phyloP scores from a whole-genome alignment of 2,329 filamentous ascomycete species.

The Chalaropsis ovoidea region DNA sequence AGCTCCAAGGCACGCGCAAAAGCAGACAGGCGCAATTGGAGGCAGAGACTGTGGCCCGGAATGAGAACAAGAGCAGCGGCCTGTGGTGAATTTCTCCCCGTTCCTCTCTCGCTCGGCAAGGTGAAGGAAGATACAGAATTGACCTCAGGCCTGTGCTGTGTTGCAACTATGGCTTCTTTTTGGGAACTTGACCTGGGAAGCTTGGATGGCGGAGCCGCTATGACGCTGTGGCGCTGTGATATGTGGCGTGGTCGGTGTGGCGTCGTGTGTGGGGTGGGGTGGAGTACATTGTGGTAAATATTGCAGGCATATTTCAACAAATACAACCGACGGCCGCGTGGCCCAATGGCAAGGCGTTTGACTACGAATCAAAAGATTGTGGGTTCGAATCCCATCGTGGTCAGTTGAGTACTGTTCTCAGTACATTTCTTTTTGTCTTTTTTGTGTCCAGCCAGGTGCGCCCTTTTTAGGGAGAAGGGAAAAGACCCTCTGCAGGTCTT shows the following conservation, averaged over 20 bases:
- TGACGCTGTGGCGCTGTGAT: constrained; percentile 18
- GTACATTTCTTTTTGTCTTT: background rate
- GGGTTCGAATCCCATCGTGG: constrained; percentile 24
- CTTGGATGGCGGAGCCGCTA: constrained; percentile 1
- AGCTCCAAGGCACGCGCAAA: background rate
- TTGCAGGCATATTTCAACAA: background rate
- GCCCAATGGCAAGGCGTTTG: constrained; percentile 24
- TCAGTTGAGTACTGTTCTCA: constrained; percentile 4
- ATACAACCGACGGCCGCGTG: constrained; percentile 13
- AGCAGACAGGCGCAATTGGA: background rate
- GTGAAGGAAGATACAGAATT: background rate
- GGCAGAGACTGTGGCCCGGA: background rate
- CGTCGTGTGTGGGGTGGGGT: background rate
- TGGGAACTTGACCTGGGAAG: constrained; percentile 5
- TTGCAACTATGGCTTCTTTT: constrained; percentile 22
- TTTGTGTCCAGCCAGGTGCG: background rate
- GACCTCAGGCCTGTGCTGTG: background rate
- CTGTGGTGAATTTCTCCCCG: background rate
- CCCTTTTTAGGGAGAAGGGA: background rate
- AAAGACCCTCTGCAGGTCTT: background rate
- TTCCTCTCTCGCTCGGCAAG: background rate
- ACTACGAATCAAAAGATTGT: constrained; percentile 25
- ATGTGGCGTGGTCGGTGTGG: background rate
- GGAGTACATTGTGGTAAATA: background rate
- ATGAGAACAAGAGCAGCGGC: background rate